Base-by-base conservation (phyloP, 306 rosid species). In the Myrica gale region DNA sequence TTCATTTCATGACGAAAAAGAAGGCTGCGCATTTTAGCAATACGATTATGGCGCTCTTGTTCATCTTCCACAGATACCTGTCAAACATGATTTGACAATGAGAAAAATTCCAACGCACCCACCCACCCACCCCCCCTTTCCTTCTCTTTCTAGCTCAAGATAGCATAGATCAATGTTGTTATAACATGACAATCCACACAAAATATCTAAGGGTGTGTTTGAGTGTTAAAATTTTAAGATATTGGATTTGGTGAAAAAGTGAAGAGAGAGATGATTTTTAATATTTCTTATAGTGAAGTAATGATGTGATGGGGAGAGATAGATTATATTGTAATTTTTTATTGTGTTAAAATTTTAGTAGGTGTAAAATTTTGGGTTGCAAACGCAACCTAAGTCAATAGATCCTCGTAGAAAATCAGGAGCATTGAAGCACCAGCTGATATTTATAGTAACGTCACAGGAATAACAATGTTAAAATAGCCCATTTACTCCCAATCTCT, bases 21-120 rank as follows among this genome's bases (percentile, higher is more conserved):
- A 78, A 88, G 91, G 86, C 96, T 85, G 78, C 97, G 91, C 97
- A 95, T 83, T 82, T 95, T 95, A 47, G 99, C 99, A n/a, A 82
- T 92, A 51, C 92, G 88, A 82, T 83, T 87, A 80, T 83, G 97
- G 76, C 96, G 87, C 9, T 89, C 96, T 73, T 82, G 90, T 80
- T 89, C 99, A 83, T 89, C 97, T 79, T 88, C 93, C n/a, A 86
- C 56, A 76, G 97, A 83, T 23, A 92, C 88, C 97, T 92, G 83
- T 73, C 76, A 82, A 37, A 62, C 20, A 78, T 26, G 75, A 74
- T 21, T 21, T 47, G 63, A 23, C n/a, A 16, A 2, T 50, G 41
- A 48, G n/a, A 20, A 44, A 68, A 15, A 68, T 42, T 43, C 51
- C 37, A 32, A 32, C 37, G 37, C 37, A 32, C 37, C 37, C 37